Base-by-base conservation (phyloP, 2,329 filamentous ascomycete species). In the Celoporthe dispersa region DNA sequence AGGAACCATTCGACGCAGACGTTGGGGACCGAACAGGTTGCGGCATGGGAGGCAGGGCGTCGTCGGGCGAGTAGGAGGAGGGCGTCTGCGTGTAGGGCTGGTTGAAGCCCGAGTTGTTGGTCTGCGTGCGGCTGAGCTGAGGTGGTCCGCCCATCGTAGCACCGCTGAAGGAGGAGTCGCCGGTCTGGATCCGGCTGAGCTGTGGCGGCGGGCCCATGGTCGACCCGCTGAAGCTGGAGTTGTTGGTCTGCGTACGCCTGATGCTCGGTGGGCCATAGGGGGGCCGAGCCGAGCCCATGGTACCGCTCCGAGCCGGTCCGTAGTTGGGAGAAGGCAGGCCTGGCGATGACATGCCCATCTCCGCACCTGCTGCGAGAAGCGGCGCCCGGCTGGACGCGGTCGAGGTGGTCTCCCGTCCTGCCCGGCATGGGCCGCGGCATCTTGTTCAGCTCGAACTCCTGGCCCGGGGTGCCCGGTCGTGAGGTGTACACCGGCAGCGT, bases 401-500 rank as follows among this genome's bases (percentile, higher is more conserved):
- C 3, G 76, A 74, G 67, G 75, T 74, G 57, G 77, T 80, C n/a
- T 72, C 71, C n/a, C 22, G 77, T 74, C 28, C 78, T 70, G 60
- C 83, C 76, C 75, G 80, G 82, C 71, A 81, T 73, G 53, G 83
- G 86, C 67, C 81, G 85, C 16, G 44, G 44, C 78, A 84, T 85
- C 74, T 85, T 86, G 74, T 80, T 85, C 72, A 87, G 84, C 78
- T 87, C 88, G 68, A 84, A 83, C 74, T 78, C 81, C 25, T 61
- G 51, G 5, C 81, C 82, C 3, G 86, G 85, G 1, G 87, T 90
- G 67, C 81, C 84, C 25, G 87, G 87, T 67, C 86, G 85, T 11
- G 90, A 90, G 2, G 83, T 83, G 77, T 93, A 92, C 3, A 84
- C 78, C 0, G 91, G 90, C 8, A 92, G 80, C 0, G 90, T 91